Base-by-base conservation (phyloP, 1,139 yeast genomes). In the Saccharomyces hybrid region DNA sequence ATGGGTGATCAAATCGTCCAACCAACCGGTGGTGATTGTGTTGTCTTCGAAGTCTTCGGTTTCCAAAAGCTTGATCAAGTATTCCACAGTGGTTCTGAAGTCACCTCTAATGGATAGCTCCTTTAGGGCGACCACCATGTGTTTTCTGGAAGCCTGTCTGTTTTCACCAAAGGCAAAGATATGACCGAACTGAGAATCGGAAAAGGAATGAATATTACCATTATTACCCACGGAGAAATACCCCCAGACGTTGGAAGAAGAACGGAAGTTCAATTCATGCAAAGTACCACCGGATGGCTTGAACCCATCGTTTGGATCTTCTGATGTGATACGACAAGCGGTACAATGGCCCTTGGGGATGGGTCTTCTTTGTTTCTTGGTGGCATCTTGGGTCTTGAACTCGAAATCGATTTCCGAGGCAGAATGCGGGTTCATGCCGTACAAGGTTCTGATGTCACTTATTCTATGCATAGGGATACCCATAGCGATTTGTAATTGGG, bases 271-370 rank as follows among this genome's bases (percentile, higher is more conserved):
- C 70, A 93, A 82, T 71, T 93, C 99, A 65, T 90, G 97, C 74
- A 93, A 80, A 57, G 91, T 83, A 77, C 99, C 99, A 69, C 97
- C 95, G 51, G 97, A 88, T 57, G 99, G 99, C 74, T 93, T 93
- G 80, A 93, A 93, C 50, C 99, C 99, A 76, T 91, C 98, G 70
- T 97, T 95, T 46, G 99, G 99, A 75, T 93, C 99, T 75, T 93
- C 99, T 5, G 97, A 88, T 32, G 99, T 93, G 72, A 93, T 93
- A 78, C 99, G 91, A 77, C 98, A 91, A 53, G 99, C 99, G 52
- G 98, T 93, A 72, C 97, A 88, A 74, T 93, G 99, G 60, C 99
- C 99, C 77, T 89, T 89, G 64, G 99, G 99, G 61, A 80, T 81
- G 49, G 99, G 99, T 38, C 44, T 38, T 73, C 97, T 84, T 76